Percentiles rank a stretch among this genome's conserved stretches.
phyloP scores from a whole-genome alignment of 140 eudicot genomes.

The Erigeron philadelphicus region DNA sequence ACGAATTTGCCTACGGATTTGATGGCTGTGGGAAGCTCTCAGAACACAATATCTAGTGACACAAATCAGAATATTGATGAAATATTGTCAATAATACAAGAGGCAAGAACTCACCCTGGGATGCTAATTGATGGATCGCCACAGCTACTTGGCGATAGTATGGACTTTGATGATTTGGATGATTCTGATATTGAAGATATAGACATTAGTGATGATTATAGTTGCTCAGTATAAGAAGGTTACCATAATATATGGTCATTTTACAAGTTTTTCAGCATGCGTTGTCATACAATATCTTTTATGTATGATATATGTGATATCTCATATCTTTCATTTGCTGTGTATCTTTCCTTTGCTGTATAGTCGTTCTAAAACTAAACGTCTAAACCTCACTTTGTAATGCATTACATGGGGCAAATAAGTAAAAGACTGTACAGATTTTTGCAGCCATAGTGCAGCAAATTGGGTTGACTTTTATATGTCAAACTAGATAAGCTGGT shows the following conservation, averaged over 20 bases:
- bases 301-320: neutral
- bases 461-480: neutral
- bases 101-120: slow-evolving; percentile 47
- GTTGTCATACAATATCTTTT: neutral
- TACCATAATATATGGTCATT: neutral
- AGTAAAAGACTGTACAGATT: neutral
- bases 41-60: slow-evolving; percentile 30
- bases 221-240: slow-evolving; percentile 35
- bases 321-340: slow-evolving; percentile 1
- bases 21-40: slow-evolving; percentile 45
- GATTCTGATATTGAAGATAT: slow-evolving; percentile 54
- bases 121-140: slow-evolving; percentile 23
- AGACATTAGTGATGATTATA: slow-evolving; percentile 56
- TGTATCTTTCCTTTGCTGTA: slow-evolving; percentile 3
- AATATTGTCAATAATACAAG: slow-evolving; percentile 52
- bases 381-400: too few species aligned
- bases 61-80: slow-evolving; percentile 50
- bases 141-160: slow-evolving; percentile 42
- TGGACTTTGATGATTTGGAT: slow-evolving; percentile 65
- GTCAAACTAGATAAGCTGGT: slow-evolving; percentile 1
- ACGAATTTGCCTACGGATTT: slow-evolving; percentile 65
- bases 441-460: neutral
- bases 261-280: neutral
- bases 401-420: too few species aligned
- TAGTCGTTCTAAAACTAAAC: too few species aligned